Evolutionary conservation across 2,329 filamentous ascomycete species (phyloP).

Genomic region (Hymenoscyphus albidus): DNA sequence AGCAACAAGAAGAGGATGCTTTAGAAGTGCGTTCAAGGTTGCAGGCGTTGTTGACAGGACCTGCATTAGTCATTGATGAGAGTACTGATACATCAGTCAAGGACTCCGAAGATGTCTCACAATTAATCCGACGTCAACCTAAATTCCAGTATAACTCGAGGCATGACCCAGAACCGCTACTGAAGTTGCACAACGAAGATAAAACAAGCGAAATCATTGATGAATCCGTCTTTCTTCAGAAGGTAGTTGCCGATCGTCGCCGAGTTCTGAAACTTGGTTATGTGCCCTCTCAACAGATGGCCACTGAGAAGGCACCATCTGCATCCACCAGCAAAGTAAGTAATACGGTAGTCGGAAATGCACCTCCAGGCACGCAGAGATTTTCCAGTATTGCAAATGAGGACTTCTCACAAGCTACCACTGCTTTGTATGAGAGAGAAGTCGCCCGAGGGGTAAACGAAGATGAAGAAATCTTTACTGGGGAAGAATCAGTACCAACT

Average conservation of each 20-base stretch:
- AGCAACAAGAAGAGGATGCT: conserved; percentile 66
- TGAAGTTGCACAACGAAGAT: conserved; percentile 62
- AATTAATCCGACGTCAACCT: conserved; percentile 27
- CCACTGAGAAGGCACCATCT: conserved; percentile 32
- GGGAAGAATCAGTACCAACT: conserved; percentile 73
- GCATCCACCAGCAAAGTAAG: conserved; percentile 35
- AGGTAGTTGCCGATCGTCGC: conserved; percentile 54
- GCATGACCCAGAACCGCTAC: conserved; percentile 62
- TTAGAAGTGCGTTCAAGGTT: conserved; percentile 50
- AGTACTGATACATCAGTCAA: conserved; percentile 18
- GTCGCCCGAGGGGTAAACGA: conserved; percentile 87
- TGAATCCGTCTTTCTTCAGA: conserved; percentile 54
- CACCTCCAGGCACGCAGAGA: conserved; percentile 55
- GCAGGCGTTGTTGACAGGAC: conserved; percentile 43
- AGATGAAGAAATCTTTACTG: conserved; percentile 92
- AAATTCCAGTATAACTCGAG: conserved; percentile 39
- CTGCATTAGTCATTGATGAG: conserved; percentile 30
- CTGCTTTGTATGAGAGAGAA: conserved; percentile 86
- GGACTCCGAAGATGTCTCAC: conserved; percentile 16
- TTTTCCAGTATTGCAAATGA: conserved; percentile 68
- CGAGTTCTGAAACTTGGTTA: conserved; percentile 63
- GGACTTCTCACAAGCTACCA: conserved; percentile 82
- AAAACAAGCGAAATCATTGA: conserved; percentile 55
- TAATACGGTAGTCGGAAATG: conserved; percentile 41
- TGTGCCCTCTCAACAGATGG: conserved; percentile 54